Percentiles rank a stretch among this genome's conserved stretches.
phyloP scores from a whole-genome alignment of 176 grass and related monocot genomes.

The Rhynchospora pubera region DNA sequence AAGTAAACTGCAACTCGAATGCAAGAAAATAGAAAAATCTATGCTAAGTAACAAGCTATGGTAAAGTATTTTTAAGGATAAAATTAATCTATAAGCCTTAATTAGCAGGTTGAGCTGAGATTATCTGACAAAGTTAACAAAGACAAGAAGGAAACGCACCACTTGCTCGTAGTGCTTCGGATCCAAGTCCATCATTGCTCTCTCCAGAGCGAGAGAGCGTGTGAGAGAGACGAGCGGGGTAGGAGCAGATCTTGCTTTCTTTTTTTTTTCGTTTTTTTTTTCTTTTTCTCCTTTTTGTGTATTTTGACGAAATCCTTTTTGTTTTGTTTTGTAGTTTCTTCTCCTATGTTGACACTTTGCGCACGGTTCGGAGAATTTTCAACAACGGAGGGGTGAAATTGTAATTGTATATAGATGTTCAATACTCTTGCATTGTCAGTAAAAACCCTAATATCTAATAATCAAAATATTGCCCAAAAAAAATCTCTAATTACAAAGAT shows the following conservation, averaged over 20 bases:
- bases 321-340: background rate
- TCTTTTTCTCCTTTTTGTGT: background rate
- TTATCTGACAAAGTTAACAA: background rate
- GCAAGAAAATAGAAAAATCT: conserved; percentile 1
- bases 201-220: conserved; percentile 16
- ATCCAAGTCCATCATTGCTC: conserved; percentile 75
- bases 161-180: conserved; percentile 66
- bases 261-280: conserved; percentile 19
- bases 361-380: background rate
- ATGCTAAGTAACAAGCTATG: background rate
- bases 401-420: no score
- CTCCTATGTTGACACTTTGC: background rate
- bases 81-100: background rate
- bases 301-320: background rate
- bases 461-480: no score
- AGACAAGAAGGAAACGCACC: conserved; percentile 29
- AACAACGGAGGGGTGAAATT: no score
- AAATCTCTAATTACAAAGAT: background rate
- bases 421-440: background rate
- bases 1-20: background rate
- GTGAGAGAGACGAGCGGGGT: background rate
- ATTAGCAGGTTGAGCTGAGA: background rate
- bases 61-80: background rate
- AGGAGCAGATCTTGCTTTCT: background rate
- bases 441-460: background rate